Evolutionary conservation across 108 stramenopile species (phyloP), one percentile per base, ranked within the genome.

Genomic region (Cyclotella atomus): DNA sequence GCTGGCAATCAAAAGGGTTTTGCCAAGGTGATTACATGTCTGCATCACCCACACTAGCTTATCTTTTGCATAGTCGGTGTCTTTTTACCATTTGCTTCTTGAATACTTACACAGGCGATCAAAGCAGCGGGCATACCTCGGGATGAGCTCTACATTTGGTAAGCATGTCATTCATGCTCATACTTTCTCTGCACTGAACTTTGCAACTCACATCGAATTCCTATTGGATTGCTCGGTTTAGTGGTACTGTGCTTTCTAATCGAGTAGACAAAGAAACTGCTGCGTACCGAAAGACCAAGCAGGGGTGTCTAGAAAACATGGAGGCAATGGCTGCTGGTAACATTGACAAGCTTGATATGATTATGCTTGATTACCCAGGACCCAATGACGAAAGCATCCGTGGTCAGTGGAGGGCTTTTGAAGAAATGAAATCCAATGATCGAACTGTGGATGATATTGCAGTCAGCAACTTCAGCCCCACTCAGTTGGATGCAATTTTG

Each of bases 301-400:
- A 85, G 59, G 91, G 91, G 15, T 91, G 91, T 56, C 70, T 85
- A 30, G 71, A 72, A 45, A 91, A 91, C 49, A 84, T 91, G 83
- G 85, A 71, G 30, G 80, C 82, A 6, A 85, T 89, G 67, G 71
- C 77, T 46, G 75, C 44, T 25, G 90, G 90, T 0, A 77, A 85
- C 21, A 88, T 91, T 35, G 84, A 86, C 63, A 86, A 87, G 47
- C 72, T 91, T 12, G 91, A 91, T 73, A 85, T 86, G 77, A 91
- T 91, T 41, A 91, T 91, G 91, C 65, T 91, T 16, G 91, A 91
- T 49, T 91, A 91, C 83, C 91, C 91, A 10, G 91, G 91, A 28
- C 82, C 90, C 17, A 87, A 91, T 71, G 77, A 81, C 43, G 85
- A 82, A 15, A 88, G 87, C n/a, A 86, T 91, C 35, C 79, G 73